phyloP scores from a whole-genome alignment of 495 filamentous ascomycete genomes.

The Melanomma pulvis-pyrius region DNA sequence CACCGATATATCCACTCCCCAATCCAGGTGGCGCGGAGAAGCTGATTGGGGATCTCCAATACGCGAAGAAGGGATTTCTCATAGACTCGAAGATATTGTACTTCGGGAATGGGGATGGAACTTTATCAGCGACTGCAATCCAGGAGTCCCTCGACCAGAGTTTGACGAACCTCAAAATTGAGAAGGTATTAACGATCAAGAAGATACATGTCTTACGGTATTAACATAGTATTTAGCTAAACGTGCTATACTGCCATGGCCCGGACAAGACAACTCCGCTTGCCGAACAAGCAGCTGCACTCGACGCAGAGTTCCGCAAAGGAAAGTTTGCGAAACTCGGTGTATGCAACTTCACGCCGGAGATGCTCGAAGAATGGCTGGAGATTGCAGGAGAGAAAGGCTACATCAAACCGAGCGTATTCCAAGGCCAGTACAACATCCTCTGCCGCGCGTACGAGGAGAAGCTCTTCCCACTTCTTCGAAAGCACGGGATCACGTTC shows the following conservation, averaged over 20 bases:
- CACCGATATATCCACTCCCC: constrained; percentile 5
- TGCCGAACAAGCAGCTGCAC: constrained; percentile 12
- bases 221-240: background rate
- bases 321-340: constrained; percentile 36
- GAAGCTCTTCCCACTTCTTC: constrained; percentile 15
- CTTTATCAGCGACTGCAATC: background rate
- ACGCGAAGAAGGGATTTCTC: constrained; percentile 1
- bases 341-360: constrained; percentile 48
- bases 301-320: constrained; percentile 1
- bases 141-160: background rate
- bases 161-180: background rate
- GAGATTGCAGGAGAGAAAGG: constrained; percentile 44
- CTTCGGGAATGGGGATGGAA: constrained; percentile 10
- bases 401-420: constrained; percentile 17
- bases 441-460: constrained; percentile 42
- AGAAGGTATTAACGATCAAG: background rate
- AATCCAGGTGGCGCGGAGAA: constrained; percentile 5
- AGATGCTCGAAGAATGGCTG: constrained; percentile 45
- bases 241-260: constrained; percentile 19
- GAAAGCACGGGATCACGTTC: constrained; percentile 13
- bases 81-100: constrained; percentile 16
- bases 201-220: background rate
- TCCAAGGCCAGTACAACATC: constrained; percentile 50
- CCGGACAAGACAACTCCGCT: constrained; percentile 12
- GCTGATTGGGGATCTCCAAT: background rate